Base-by-base conservation (phyloP, 192 early-diverging fungal species). In the Glomus cerebriforme region DNA sequence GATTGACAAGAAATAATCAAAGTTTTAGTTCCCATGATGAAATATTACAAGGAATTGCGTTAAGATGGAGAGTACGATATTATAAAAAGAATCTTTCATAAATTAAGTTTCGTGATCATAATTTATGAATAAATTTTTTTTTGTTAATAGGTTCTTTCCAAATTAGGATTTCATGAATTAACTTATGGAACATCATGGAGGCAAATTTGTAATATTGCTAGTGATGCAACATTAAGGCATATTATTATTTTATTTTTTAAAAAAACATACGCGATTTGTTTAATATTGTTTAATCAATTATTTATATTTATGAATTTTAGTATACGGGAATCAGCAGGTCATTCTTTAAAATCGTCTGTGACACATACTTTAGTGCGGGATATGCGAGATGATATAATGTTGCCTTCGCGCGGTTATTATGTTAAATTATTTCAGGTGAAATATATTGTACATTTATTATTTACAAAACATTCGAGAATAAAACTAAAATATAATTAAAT, bases 341-440 rank as follows among this genome's bases (percentile, higher is more conserved):
- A 97, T 82, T 88, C 91, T 26, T 85, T 95, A 65, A 99, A 99
- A 82, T 92, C 94, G 6, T 86, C 94, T 1, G 47, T 98, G 17
- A 82, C 83, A 9, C 91, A 95, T 83, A 84, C 87, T 65, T 89
- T 90, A 78, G 78, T 87, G 0, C 79, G 84, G 59, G 97, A 99
- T 67, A 83, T 81, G 27, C 90, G 97, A 31, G 93, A 99, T 79
- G 93, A 94, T 74, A 73, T 85, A 5, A 87, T 91, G 35, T 83
- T 97, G 59, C 96, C 97, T 5, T 93, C 92, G 0, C 67, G 67
- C 26, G 97, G 97, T 1, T 86, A 88, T 69, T 87, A 80, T 79
- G 24, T 87, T 19, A 76, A 82, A 13, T 27, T 85, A 76, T 73
- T 77, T 84, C 82, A 87, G 64, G 22, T 71, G 9, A 26, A 45